Evolutionary conservation across 1,284 basidiomycete species (phyloP), one percentile per base, ranked within the genome.

Genomic region (Leccinum huronense): DNA sequence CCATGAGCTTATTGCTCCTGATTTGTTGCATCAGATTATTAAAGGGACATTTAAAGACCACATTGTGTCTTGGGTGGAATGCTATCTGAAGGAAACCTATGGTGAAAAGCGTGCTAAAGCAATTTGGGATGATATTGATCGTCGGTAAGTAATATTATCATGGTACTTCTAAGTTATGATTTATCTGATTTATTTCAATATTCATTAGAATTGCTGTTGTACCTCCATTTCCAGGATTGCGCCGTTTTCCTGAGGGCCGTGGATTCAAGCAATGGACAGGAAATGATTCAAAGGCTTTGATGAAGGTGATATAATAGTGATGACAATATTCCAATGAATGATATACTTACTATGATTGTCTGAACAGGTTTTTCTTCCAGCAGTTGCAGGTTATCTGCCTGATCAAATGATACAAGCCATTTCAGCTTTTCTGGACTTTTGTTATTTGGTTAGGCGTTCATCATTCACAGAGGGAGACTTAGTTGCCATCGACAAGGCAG

Each of bases 221-320:
- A n/a, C 1, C 54, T 55, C 30, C 54, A 31, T 55, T 55, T 55
- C 16, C 54, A 31, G 30, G 30, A 0, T 33, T 31, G 31, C 30
- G n/a, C 2, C 16, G 30, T 5, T 55, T 55, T 33, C 54, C 54
- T 55, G 30, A 55, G 6, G 54, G 54, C 11, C 13, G 16, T 55
- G 54, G 54, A 3, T 55, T 55, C n/a, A 55, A 55, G 30, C 54
- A 55, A 33, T 55, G 54, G 54, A 56, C 55, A 56, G 33, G 55
- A 19, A 56, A 56, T 56, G 55, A 56, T 23, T 56, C 55, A 34
- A 56, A 56, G 55, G 55, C 55, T 19, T 34, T 56, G 31, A 56
- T 56, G 55, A 56, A 56, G 55, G 33, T 56, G 13, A 56, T 33
- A 33, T 56, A 2, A 56, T 33, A 34, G 3, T 48, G 11, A 53